Base-by-base conservation (phyloP, 2,329 filamentous ascomycete genomes). In the Botrytis paeoniae region DNA sequence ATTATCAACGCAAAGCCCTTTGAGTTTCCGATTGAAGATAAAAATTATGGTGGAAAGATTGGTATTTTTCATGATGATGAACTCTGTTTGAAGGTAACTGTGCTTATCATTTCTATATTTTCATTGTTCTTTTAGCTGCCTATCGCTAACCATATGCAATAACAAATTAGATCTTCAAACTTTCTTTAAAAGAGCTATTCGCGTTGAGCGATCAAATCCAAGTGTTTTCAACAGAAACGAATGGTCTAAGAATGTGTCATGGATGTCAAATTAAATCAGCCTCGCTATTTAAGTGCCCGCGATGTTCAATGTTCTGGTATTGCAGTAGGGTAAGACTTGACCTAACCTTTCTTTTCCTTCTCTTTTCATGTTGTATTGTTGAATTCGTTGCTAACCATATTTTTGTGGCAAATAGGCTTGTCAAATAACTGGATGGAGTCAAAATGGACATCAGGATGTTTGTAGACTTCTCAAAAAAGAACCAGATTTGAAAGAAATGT, bases 381-480 rank as follows among this genome's bases (percentile, higher is more conserved):
- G 22, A 12, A 48, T 60, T 59, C 43, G 57, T 62, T 75, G 43
- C 73, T 77, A 73, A 66, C 14, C 4, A 75, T 41, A 57, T 72
- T 1, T 22, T 37, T 68, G 39, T 63, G 16, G 69, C 63, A 51
- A 63, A 6, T 39, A 80, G 79, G 69, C 73, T 37, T 80, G 79
- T 54, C 76, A 80, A 57, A 64, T 35, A 37, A 70, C 61, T 74
- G 77, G 77, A 59, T 81, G 77, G 79, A 79, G 76, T 43, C 75
- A 79, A 72, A 78, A 80, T 73, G 75, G 74, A 43, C 79, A 81
- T 64, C 80, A 80, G 48, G 66, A 69, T 59, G 73, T 79, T 73
- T 81, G 78, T 72, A 80, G 78, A 74, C 63, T 76, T 51, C 74
- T 81, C 25, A 79, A 75, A 70, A 78, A 79, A 78, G 32, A 60